phyloP scores from a whole-genome alignment of 139 green algal genomes.

The Chlorella ohadii region DNA sequence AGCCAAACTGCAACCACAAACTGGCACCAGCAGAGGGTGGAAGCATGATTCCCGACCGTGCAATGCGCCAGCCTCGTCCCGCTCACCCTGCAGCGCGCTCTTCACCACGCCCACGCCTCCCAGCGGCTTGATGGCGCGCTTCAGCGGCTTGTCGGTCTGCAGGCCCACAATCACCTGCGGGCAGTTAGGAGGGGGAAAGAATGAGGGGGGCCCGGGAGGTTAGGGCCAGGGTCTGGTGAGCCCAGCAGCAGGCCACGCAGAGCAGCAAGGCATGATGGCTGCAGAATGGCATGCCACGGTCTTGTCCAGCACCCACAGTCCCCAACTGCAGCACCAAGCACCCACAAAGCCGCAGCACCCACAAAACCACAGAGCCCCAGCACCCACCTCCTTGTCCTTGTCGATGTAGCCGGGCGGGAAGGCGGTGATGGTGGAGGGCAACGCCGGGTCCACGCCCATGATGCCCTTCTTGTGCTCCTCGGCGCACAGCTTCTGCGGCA shows the following conservation, averaged over 20 bases:
- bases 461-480: conserved; percentile 64
- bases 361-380: too few species aligned
- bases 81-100: conserved; percentile 58
- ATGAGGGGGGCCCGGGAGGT: background rate
- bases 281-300: too few species aligned
- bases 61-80: background rate
- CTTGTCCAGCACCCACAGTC: too few species aligned
- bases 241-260: background rate
- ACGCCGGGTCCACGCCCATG: conserved; percentile 37
- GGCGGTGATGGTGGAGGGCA: conserved; percentile 68
- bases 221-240: too few species aligned
- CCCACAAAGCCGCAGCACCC: too few species aligned
- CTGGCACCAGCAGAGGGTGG: too few species aligned
- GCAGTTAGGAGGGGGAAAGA: background rate
- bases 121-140: conserved; percentile 80
- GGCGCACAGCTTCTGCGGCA: background rate
- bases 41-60: background rate
- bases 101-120: conserved; percentile 78
- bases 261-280: too few species aligned
- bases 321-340: too few species aligned
- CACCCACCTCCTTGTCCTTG: conserved; percentile 59
- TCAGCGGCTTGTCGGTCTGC: conserved; percentile 77
- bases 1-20: too few species aligned
- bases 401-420: conserved; percentile 78
- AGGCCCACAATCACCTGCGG: conserved; percentile 60